Evolutionary conservation across 495 filamentous ascomycete species (phyloP).

Genomic region (Coniosporium apollinis): DNA sequence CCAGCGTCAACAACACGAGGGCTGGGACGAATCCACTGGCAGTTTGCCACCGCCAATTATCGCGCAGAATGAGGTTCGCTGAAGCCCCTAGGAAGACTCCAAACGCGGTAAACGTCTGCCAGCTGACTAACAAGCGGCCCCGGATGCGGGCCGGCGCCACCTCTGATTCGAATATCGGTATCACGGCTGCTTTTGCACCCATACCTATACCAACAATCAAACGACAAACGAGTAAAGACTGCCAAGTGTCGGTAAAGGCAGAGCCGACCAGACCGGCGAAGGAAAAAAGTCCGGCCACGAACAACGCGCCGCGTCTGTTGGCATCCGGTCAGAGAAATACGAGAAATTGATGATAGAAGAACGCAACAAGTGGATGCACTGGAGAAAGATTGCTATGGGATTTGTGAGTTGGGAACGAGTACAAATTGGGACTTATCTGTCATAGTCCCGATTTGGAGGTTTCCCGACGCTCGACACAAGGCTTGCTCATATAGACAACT

Average conservation of each 20-base stretch:
- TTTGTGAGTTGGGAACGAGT: no score
- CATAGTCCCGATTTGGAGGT: no score
- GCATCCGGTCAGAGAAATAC: no score
- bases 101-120: slow-evolving; percentile 10
- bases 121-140: slow-evolving; percentile 2
- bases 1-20: slow-evolving; percentile 1
- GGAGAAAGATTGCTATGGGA: no score
- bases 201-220: slow-evolving; percentile 13
- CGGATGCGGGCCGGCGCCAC: slow-evolving; percentile 1
- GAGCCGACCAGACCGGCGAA: slow-evolving; percentile 8
- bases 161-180: slow-evolving; percentile 5
- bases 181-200: slow-evolving; percentile 10
- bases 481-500: no score
- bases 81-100: slow-evolving; percentile 8
- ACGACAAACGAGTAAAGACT: slow-evolving; percentile 8
- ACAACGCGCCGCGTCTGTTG: slow-evolving; percentile 8
- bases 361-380: no score
- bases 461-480: no score
- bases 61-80: slow-evolving; percentile 2
- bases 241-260: slow-evolving; percentile 8
- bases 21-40: slow-evolving; percentile 7
- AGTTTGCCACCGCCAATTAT: background rate
- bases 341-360: no score
- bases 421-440: no score
- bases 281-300: slow-evolving; percentile 8